These are phyloP conservation scores for Trametes gibbosa DNA, from an alignment of 768 basidiomycete species.

Conservation along the genomic window DNA sequence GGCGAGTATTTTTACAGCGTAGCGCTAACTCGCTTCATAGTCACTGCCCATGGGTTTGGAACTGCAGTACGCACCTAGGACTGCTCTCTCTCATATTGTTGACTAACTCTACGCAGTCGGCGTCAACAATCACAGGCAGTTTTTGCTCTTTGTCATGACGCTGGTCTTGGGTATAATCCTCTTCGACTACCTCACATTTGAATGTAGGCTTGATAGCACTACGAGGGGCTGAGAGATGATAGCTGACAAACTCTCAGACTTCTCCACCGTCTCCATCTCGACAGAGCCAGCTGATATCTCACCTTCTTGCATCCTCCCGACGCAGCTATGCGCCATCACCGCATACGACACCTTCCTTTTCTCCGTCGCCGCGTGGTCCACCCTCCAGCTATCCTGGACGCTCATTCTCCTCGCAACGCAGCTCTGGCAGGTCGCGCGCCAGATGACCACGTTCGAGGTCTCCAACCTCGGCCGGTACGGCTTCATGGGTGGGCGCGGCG, in stretches of 20 bases:
- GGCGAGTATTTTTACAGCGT: not conserved
- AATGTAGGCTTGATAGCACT: conserved; percentile 52
- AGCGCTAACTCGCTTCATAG: conserved; percentile 37
- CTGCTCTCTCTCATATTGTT: not conserved
- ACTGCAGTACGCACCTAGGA: conserved; percentile 69
- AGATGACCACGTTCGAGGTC: conserved; percentile 96
- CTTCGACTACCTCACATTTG: conserved; percentile 83
- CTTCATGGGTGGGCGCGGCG: conserved; percentile 92
- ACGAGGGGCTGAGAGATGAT: not conserved
- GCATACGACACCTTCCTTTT: conserved; percentile 82
- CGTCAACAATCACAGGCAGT: conserved; percentile 91
- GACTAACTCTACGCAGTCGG: conserved; percentile 58
- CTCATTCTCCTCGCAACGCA: conserved; percentile 81
- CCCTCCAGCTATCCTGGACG: conserved; percentile 96
- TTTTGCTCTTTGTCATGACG: conserved; percentile 86
- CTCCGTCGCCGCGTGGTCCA: conserved; percentile 78
- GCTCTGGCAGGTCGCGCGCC: conserved; percentile 87
- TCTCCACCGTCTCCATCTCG: conserved; percentile 43
- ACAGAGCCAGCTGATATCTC: conserved; percentile 40
- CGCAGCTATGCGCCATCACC: conserved; percentile 66
- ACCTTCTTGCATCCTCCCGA: conserved; percentile 66
- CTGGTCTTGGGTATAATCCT: conserved; percentile 77
- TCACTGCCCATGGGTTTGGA: conserved; percentile 99
- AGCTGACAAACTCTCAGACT: conserved; percentile 42
- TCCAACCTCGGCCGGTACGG: conserved; percentile 94